phyloP scores from a whole-genome alignment of 768 basidiomycete species.

The Panaeolus papilionaceus region DNA sequence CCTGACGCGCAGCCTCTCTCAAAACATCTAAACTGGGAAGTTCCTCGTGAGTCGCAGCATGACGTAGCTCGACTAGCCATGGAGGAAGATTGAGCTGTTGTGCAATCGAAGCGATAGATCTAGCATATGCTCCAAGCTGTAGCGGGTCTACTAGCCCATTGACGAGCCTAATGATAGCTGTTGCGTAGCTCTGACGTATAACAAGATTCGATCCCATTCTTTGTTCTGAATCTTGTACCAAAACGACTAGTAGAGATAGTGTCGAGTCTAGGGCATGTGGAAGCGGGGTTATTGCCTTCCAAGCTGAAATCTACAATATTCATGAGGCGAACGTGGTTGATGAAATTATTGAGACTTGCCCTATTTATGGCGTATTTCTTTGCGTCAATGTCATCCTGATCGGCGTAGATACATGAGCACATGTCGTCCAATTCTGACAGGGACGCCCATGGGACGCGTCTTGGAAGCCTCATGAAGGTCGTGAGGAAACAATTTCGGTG shows the following conservation, averaged over 20 bases:
- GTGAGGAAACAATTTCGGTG: slow-evolving; percentile 13
- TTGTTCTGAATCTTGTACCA: slow-evolving; percentile 56
- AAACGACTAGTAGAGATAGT: slow-evolving; percentile 63
- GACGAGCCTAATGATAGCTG: slow-evolving; percentile 86
- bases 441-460: slow-evolving; percentile 81
- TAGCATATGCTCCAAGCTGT: slow-evolving; percentile 87
- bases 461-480: slow-evolving; percentile 68
- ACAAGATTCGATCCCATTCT: slow-evolving; percentile 45
- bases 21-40: slow-evolving; percentile 84
- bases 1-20: slow-evolving; percentile 79
- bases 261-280: slow-evolving; percentile 84
- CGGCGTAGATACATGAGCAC: slow-evolving; percentile 76
- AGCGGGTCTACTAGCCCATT: slow-evolving; percentile 96
- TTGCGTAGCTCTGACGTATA: slow-evolving; percentile 79
- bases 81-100: slow-evolving; percentile 83
- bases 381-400: slow-evolving; percentile 63
- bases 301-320: slow-evolving; percentile 70
- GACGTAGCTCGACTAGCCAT: slow-evolving; percentile 92
- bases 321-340: slow-evolving; percentile 16
- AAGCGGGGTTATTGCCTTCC: slow-evolving; percentile 76
- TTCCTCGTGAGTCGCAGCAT: slow-evolving; percentile 96
- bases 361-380: slow-evolving; percentile 66
- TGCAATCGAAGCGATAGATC: slow-evolving; percentile 90
- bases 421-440: slow-evolving; percentile 75
- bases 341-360: slow-evolving; percentile 46